Evolutionary conservation across 805 yeast species (phyloP), one percentile per base, ranked within the genome.

Genomic region (Metschnikowia reukaufii): DNA sequence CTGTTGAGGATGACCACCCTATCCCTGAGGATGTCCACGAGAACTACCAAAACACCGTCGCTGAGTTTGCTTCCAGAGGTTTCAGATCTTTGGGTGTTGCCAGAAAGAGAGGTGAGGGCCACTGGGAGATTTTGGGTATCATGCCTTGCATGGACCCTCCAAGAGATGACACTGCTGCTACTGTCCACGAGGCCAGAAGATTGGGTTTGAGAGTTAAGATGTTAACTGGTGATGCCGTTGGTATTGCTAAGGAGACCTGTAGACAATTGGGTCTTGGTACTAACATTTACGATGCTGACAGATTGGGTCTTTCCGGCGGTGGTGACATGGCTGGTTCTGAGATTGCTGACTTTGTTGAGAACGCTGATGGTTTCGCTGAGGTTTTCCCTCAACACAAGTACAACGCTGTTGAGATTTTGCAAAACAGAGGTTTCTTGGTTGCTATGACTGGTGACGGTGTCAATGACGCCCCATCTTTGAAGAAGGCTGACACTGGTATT

Each of bases 401-500:
- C 80, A 88, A 85, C 70, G 96, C 91, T 66, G 97, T 89, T 74
- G 96, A 88, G 78, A 88, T 88, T 70, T 82, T 89, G 74, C 96
- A 89, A 81, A 81, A 84, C 72, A 85, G 96, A 82, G 96, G 96
- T 76, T 88, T 86, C 84, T 82, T 89, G 77, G 96, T 90, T 77
- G 97, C 96, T 75, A 89, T 89, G 97, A 89, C 97, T 80, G 97
- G 97, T 86, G 97, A 89, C 72, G 97, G 97, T 88, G 96, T 89
- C 70, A 89, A 89, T 81, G 97, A 89, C 77, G 96, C 96, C 65
- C 97, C 97, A 66, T 89, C 96, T 58, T 82, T 89, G 77, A 89
- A 89, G 89, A 89, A 89, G 82, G 96, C 72, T 58, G 77, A 72
- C 65, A 72, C 77, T 54, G 97, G 97, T 85, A 90, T 90, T 79